phyloP scores from a whole-genome alignment of 306 rosid species.

The Cyclanthera cordifolia region DNA sequence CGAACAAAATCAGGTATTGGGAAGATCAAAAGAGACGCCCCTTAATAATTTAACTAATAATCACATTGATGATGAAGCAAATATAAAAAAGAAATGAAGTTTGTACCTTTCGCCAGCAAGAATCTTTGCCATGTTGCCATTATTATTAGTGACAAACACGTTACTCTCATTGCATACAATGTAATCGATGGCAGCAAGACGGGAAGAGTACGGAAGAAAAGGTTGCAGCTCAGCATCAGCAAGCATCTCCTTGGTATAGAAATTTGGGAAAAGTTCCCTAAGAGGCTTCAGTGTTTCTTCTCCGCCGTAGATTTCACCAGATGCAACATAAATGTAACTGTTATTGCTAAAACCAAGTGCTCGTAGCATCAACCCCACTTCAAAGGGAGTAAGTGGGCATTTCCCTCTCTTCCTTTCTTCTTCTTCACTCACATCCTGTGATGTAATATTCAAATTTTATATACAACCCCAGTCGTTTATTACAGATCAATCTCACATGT shows the following conservation, averaged over 20 bases:
- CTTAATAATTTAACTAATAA: not conserved
- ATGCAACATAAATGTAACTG: conserved; percentile 80
- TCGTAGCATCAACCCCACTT: conserved; percentile 85
- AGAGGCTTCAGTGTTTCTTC: conserved; percentile 88
- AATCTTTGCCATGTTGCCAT: conserved; percentile 97
- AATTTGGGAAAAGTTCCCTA: conserved; percentile 80
- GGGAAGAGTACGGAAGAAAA: conserved; percentile 78
- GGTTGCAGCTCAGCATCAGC: conserved; percentile 67
- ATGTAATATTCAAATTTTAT: conserved; percentile 4
- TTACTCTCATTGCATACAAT: conserved; percentile 87
- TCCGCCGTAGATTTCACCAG: conserved; percentile 98
- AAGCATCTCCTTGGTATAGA: conserved; percentile 91
- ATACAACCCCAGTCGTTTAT: not conserved
- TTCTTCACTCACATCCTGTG: conserved; percentile 78
- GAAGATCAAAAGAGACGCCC: not conserved
- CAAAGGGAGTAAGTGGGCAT: conserved; percentile 92
- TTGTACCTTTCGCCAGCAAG: conserved; percentile 92
- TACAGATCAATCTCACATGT: not conserved
- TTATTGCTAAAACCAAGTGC: conserved; percentile 92
- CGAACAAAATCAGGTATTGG: not conserved
- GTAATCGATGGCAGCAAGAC: conserved; percentile 94
- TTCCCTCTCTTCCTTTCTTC: conserved; percentile 92
- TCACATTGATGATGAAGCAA: not conserved
- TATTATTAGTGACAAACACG: conserved; percentile 89
- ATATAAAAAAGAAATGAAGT: not conserved